A percentile compares a stretch with the other conserved stretches of the same genome.
phyloP scores from a whole-genome alignment of 2,329 filamentous ascomycete genomes.

The Albifimbria verrucaria region DNA sequence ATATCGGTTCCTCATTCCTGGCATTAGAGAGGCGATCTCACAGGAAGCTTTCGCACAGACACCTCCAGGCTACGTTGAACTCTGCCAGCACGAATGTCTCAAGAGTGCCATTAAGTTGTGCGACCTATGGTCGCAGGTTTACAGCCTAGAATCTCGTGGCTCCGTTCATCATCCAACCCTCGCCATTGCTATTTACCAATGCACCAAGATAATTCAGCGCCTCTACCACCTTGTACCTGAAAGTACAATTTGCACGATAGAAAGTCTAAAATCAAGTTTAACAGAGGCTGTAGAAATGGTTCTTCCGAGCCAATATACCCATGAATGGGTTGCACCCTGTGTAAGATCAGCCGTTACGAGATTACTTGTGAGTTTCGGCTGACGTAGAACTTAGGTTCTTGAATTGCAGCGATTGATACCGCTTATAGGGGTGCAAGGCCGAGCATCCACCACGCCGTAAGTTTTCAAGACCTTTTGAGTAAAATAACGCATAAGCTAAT shows the following conservation, averaged over 20 bases:
- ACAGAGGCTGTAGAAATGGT: slow-evolving; percentile 7
- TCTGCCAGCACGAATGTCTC: slow-evolving; percentile 13
- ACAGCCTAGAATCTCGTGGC: slow-evolving; percentile 11
- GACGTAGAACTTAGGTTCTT: slow-evolving; percentile 2
- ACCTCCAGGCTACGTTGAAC: slow-evolving; percentile 11
- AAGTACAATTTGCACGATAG: slow-evolving; percentile 6
- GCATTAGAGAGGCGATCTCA: slow-evolving; percentile 17
- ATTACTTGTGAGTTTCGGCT: neutral
- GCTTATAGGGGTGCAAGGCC: slow-evolving; percentile 1
- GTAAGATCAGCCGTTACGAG: slow-evolving; percentile 4
- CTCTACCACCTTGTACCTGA: slow-evolving; percentile 8
- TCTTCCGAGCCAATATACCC: neutral
- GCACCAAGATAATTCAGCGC: slow-evolving; percentile 14
- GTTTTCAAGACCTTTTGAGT: too few species aligned
- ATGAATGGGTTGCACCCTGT: slow-evolving; percentile 9
- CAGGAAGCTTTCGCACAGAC: slow-evolving; percentile 11
- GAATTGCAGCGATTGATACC: slow-evolving; percentile 13
- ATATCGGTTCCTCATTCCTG: slow-evolving; percentile 20
- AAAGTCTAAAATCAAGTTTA: slow-evolving; percentile 9
- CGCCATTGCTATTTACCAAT: slow-evolving; percentile 12
- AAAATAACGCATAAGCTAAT: too few species aligned
- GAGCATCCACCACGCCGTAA: slow-evolving; percentile 4
- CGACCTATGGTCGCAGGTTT: slow-evolving; percentile 12
- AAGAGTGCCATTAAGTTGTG: slow-evolving; percentile 7
- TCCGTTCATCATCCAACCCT: slow-evolving; percentile 7